Evolutionary conservation across 148 eudicot species (phyloP).

Genomic region (Linanthus parryae): DNA sequence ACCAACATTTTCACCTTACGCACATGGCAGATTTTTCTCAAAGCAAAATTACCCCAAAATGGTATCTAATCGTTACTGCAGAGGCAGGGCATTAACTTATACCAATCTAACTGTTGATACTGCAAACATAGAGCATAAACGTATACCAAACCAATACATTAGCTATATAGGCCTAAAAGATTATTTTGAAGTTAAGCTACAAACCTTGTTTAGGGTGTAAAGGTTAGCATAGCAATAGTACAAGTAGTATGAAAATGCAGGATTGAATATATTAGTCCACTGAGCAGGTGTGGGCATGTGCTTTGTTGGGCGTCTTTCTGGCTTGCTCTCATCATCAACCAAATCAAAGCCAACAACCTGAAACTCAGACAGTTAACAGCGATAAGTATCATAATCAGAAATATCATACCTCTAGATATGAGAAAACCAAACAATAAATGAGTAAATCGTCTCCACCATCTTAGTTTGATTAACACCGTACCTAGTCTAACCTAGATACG

Average conservation of each 20-base stretch:
- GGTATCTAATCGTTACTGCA: no score
- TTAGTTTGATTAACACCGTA: neutral
- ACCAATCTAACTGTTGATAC: no score
- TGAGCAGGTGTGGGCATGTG: constrained; percentile 98
- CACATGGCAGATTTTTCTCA: no score
- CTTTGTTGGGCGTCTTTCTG: constrained; percentile 97
- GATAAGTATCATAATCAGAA: neutral
- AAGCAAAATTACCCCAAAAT: no score
- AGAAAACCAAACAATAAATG: neutral
- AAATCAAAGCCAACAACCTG: constrained; percentile 97
- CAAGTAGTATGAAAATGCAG: constrained; percentile 85
- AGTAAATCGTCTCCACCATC: neutral
- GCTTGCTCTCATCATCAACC: constrained; percentile 99
- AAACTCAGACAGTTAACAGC: constrained; percentile 5
- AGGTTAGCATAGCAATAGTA: constrained; percentile 99
- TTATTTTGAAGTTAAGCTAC: constrained; percentile 3
- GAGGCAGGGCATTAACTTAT: no score
- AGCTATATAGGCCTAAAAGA: neutral
- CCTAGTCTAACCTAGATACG: neutral
- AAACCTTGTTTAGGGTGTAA: constrained; percentile 91
- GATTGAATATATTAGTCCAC: constrained; percentile 96
- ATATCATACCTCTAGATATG: neutral
- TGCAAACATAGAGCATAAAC: no score
- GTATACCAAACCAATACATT: no score
- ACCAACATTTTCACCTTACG: no score